Evolutionary conservation across 2,329 filamentous ascomycete genomes (phyloP).

Genomic region (Harringtonia aguacate): DNA sequence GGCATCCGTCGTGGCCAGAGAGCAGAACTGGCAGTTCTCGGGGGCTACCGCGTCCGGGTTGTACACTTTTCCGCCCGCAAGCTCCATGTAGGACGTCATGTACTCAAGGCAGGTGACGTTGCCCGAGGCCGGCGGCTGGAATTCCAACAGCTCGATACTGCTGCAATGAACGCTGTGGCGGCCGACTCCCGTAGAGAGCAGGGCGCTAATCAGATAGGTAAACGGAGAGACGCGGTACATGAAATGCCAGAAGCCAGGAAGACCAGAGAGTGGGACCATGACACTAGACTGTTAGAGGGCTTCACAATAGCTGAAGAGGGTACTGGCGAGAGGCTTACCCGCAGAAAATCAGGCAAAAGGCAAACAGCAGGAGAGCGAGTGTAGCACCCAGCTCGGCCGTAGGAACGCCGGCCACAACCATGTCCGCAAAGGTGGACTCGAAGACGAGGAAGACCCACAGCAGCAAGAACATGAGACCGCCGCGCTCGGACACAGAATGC

Average conservation of each 20-base stretch:
- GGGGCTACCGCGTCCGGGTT: constrained; percentile 41
- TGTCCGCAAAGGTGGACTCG: constrained; percentile 59
- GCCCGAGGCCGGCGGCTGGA: constrained; percentile 52
- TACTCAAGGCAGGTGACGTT: constrained; percentile 56
- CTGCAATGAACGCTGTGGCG: constrained; percentile 41
- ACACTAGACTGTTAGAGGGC: too few species aligned
- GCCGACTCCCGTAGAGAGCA: constrained; percentile 56
- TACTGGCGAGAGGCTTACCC: constrained; percentile 18
- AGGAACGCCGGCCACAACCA: constrained; percentile 57
- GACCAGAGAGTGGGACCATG: too few species aligned
- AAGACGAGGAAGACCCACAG: constrained; percentile 69
- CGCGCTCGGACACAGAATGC: constrained; percentile 53
- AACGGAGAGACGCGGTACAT: background rate
- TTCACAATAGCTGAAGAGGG: too few species aligned
- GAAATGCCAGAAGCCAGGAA: too few species aligned
- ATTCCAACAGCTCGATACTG: constrained; percentile 46
- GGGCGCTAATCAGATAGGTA: constrained; percentile 53
- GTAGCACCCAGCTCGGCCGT: constrained; percentile 22
- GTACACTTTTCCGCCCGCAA: constrained; percentile 44
- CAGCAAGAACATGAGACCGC: constrained; percentile 69
- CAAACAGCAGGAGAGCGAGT: too few species aligned
- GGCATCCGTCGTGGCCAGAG: constrained; percentile 50
- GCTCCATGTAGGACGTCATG: constrained; percentile 41
- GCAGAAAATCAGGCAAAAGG: too few species aligned
- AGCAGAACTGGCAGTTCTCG: constrained; percentile 54